These are phyloP conservation scores for Syzygium syzygioides DNA, from an alignment of 441 rosid species.

Conservation along the genomic window DNA sequence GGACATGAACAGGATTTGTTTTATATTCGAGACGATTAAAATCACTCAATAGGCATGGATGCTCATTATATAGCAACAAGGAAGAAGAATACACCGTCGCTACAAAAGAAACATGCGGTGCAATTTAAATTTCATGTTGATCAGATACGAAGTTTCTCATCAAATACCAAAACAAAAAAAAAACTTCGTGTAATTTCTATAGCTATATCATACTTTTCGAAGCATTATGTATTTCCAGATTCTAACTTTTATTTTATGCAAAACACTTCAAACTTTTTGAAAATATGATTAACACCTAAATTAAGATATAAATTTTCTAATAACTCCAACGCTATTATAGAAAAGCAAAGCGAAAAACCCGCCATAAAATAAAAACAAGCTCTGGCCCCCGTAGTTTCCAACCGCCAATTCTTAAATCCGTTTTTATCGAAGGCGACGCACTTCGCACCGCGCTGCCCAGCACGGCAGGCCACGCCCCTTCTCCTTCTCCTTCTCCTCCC, in stretches of 20 bases:
- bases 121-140: fast-evolving
- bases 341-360: neutral
- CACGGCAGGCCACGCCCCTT: neutral
- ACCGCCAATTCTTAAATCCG: neutral
- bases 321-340: neutral
- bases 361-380: neutral
- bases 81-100: neutral
- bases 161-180: fast-evolving
- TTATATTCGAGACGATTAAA: neutral
- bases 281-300: neutral
- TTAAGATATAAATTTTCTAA: neutral
- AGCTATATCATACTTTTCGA: neutral
- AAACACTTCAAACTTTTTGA: neutral
- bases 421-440: neutral
- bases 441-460: neutral
- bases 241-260: neutral
- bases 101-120: fast-evolving
- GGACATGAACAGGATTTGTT: neutral
- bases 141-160: neutral
- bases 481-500: neutral
- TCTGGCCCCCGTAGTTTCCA: neutral
- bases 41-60: neutral
- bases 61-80: neutral
- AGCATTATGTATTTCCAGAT: too few relatives aligned
- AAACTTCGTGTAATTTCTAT: neutral